phyloP scores from a whole-genome alignment of 176 grass and related monocot genomes.

The Triticum urartu region DNA sequence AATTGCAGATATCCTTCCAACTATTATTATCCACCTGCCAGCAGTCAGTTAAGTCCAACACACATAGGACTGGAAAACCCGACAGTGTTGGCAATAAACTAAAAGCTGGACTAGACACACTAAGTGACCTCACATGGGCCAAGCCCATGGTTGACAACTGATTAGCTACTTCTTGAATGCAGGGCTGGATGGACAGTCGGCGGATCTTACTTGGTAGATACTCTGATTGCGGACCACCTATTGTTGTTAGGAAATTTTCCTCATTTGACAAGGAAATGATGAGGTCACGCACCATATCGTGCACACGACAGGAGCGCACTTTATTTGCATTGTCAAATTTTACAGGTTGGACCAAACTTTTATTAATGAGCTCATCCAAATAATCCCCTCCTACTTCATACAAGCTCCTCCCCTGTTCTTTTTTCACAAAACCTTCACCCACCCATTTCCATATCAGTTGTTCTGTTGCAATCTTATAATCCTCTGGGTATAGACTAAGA shows the following conservation, averaged over 20 bases:
- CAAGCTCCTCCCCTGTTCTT: not conserved
- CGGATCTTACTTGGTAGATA: not conserved
- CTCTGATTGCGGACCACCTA: not conserved
- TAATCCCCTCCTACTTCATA: not conserved
- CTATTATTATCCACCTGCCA: not conserved
- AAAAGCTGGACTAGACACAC: not conserved
- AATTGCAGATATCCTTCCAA: not conserved
- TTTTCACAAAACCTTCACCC: not conserved
- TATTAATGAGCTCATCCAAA: not conserved
- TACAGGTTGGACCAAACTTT: not conserved
- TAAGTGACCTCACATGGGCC: not conserved
- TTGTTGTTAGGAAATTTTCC: not conserved
- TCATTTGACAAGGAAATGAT: not conserved
- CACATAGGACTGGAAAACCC: not conserved
- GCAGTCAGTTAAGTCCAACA: not conserved
- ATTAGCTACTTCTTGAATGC: rapidly evolving
- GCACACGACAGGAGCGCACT: not conserved
- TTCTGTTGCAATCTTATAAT: rapidly evolving
- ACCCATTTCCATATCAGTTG: not conserved
- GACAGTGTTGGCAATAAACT: not conserved
- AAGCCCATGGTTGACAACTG: not conserved
- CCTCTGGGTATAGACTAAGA: not conserved
- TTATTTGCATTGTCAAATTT: rapidly evolving
- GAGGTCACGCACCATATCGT: slow-evolving; percentile 31
- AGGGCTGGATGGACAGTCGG: not conserved